Evolutionary conservation across 129 eudicot genomes (phyloP), one percentile per base, ranked within the genome.

Genomic region (Heracleum sosnowskyi): DNA sequence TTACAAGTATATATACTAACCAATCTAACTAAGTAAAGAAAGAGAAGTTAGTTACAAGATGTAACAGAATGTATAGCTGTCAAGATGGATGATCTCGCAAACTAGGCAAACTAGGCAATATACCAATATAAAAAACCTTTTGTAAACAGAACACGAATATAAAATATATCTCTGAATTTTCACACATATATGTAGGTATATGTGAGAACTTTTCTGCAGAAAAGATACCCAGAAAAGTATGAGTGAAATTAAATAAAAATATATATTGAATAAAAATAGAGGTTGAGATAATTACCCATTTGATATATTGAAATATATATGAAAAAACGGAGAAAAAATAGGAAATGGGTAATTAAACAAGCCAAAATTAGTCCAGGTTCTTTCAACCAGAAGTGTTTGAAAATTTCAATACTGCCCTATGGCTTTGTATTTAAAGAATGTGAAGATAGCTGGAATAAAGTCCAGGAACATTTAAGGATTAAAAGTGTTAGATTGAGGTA

Each of bases 181-280:
- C 68, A 60, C 68, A 60, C 68, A 60, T 66, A 66, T 1, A 31
- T 31, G 5, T 1, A 31, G 34, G 39, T 66, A 66, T 66, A 26
- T n/a, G 68, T 66, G 72, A 28, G 36, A 40, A 73, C 55, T 73
- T 73, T 73, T 73, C 55, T 41, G 76, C 39, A 66, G 22, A 72
- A n/a, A n/a, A 72, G 29, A 24, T 60, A 20, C 1, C 46, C 76
- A 72, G 76, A 72, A 72, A 72, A 40, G 45, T n/a, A 41, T 0
- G 26, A 40, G 18, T 37, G 0, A 4, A 37, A 73, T 40, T 11
- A 22, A 5, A 41, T 5, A 17, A 12, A n/a, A n/a, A n/a, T n/a
- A n/a, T n/a, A n/a, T n/a, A n/a, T n/a, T n/a, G n/a, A n/a, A n/a
- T n/a, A n/a, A n/a, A 73, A 11, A 11, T 22, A 70, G 47, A 70